A percentile compares a stretch with the other conserved stretches of the same genome.
phyloP scores from a whole-genome alignment of 495 filamentous ascomycete species.

The Aeminium ludgeri region DNA sequence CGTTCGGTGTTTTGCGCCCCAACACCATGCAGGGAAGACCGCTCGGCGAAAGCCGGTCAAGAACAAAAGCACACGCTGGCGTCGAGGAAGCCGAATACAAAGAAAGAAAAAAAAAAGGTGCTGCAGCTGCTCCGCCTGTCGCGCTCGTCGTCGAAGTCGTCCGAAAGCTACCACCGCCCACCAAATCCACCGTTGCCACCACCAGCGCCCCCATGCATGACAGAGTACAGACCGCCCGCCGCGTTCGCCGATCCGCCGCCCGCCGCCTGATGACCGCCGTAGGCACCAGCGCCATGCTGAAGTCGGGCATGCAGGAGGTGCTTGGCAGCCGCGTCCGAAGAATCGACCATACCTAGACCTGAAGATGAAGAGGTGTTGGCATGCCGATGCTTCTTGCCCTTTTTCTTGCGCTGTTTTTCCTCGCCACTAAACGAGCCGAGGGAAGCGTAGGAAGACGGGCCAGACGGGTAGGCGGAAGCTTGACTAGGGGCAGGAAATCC shows the following conservation, averaged over 20 bases:
- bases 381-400: constrained; percentile 99
- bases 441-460: constrained; percentile 48
- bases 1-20: neutral
- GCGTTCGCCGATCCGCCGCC: constrained; percentile 34
- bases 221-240: constrained; percentile 97
- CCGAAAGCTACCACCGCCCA: constrained; percentile 6
- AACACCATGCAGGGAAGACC: neutral
- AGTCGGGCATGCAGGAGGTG: constrained; percentile 97
- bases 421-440: constrained; percentile 67
- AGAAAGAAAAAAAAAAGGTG: neutral
- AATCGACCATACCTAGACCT: constrained; percentile 94
- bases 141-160: neutral
- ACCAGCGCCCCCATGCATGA: constrained; percentile 72
- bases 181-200: constrained; percentile 37
- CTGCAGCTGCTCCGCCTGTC: neutral
- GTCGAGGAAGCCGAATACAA: neutral
- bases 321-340: constrained; percentile 59
- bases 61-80: too few species aligned
- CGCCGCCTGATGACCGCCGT: constrained; percentile 74
- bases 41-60: too few species aligned
- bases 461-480: constrained; percentile 45
- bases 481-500: constrained; percentile 75
- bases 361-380: constrained; percentile 99
- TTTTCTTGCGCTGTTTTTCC: constrained; percentile 28
- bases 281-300: constrained; percentile 67